Evolutionary conservation across 2,329 filamentous ascomycete species (phyloP), one percentile per base, ranked within the genome.

Genomic region (Diaporthe capsici): DNA sequence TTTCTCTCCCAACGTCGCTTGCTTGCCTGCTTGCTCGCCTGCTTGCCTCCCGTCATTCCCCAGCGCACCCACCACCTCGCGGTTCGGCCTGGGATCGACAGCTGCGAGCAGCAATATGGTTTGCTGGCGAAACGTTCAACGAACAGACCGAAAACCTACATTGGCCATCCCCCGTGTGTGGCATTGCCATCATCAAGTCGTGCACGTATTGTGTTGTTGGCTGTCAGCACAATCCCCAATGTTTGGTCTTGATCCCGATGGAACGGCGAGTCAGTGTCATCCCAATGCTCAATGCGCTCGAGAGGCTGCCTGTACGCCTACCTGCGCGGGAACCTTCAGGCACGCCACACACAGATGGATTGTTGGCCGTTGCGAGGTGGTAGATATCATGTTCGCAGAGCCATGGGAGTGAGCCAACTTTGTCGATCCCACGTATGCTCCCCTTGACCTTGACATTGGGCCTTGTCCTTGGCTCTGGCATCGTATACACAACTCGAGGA

Each of bases 101-200:
- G 22, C 3, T 17, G 20, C 47, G 25, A 68, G 47, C 31, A 53
- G 65, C 47, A 70, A 70, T 39, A 55, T 42, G 65, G 49, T 55
- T 70, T 70, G 34, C 65, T 53, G 34, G 49, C 65, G 65, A 68
- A 53, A 68, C 65, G 65, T 68, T 68, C 47, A 25, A 68, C 65
- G 31, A 68, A 28, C 31, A 68, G 65, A 9, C 49, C 15, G 49
- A 55, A 55, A 70, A 53, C 65, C 65, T 70, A 70, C 65, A 42
- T 15, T 20, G 13, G 12, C 65, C 31, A 55, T 55, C n/a, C 49
- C n/a, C 49, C n/a, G 15, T 53, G 65, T 39, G 47, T 42, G 49
- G 49, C 49, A 42, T 53, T 53, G 63, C 47, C 22, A n/a, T 39
- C 31, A 10, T 55, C 65, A 55, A 28, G 47, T 39, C 49, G n/a